These are phyloP conservation scores for Pythium oligandrum DNA, from an alignment of 352 stramenopile genomes.

Conservation along the genomic window DNA sequence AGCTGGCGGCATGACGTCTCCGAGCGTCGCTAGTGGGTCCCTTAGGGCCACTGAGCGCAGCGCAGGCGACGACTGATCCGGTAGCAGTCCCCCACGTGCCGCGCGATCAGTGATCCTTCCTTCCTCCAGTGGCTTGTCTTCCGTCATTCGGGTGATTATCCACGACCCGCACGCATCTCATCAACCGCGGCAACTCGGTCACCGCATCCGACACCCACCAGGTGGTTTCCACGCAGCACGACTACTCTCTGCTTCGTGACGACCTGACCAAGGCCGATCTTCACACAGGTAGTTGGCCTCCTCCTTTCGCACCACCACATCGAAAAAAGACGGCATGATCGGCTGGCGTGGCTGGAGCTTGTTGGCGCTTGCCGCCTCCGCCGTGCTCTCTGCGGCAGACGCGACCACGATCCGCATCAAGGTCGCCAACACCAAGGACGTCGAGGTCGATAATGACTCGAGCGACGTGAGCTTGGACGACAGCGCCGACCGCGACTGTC, in stretches of 20 bases:
- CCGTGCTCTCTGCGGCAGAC: constrained; percentile 13
- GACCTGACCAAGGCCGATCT: not conserved
- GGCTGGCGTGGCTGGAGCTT: constrained; percentile 17
- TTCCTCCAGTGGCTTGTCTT: too few relatives aligned
- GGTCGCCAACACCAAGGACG: constrained; percentile 3
- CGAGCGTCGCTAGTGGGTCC: too few relatives aligned
- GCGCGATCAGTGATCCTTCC: too few relatives aligned
- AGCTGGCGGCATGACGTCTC: too few relatives aligned
- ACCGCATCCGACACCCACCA: not conserved
- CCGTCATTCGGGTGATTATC: too few relatives aligned
- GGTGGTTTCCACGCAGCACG: not conserved
- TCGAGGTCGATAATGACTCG: not conserved
- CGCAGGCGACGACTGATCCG: too few relatives aligned
- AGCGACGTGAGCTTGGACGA: not conserved
- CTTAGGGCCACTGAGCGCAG: too few relatives aligned
- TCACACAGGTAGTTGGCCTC: not conserved
- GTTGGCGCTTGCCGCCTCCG: constrained; percentile 15
- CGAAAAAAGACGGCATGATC: constrained; percentile 5
- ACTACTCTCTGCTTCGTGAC: not conserved
- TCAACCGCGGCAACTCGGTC: not conserved
- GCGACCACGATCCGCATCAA: constrained; percentile 30
- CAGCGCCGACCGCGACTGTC: constrained; percentile 32
- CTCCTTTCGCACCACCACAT: too few relatives aligned
- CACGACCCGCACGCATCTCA: too few relatives aligned
- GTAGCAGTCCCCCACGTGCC: too few relatives aligned